Percentiles rank a stretch among this genome's conserved stretches.
Conservation (phyloP, 169 alveolate genomes). For the Toxoplasma gondii region DNA sequence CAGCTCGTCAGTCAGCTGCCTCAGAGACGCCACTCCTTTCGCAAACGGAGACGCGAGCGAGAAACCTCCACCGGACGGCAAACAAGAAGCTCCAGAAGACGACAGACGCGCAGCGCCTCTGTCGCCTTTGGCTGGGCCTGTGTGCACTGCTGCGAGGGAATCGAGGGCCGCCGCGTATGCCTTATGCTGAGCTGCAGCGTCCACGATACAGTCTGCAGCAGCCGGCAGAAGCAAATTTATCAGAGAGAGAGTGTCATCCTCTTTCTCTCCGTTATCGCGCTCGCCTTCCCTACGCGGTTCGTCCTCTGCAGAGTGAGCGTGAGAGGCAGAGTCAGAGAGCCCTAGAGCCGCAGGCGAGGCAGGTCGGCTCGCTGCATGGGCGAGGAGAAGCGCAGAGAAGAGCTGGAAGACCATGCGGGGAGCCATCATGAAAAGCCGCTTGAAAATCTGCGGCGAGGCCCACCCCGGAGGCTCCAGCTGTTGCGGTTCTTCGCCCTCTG, state of each 20-base stretch:
- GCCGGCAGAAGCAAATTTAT: conserved; percentile 11
- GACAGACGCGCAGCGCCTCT: not conserved
- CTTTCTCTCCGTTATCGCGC: not conserved
- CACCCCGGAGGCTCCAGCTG: not conserved
- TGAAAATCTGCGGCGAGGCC: not conserved
- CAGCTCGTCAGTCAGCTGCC: not conserved
- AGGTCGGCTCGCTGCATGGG: not conserved
- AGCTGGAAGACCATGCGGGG: not conserved
- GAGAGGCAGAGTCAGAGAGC: not conserved
- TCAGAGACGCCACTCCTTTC: not conserved
- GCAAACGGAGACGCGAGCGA: not conserved
- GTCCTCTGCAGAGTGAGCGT: not conserved
- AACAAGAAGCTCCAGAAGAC: not conserved
- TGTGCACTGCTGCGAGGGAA: not conserved
- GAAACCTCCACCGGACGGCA: not conserved
- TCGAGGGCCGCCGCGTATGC: not conserved
- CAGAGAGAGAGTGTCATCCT: not conserved
- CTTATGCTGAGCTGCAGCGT: not conserved
- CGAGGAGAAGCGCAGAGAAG: conserved; percentile 3
- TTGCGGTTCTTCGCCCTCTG: not conserved
- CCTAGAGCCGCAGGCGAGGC: not conserved
- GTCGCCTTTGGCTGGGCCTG: not conserved
- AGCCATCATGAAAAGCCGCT: not conserved
- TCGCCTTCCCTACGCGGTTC: not conserved
- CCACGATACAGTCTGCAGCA: not conserved